Percentiles rank a stretch among this genome's conserved stretches.
phyloP scores from a whole-genome alignment of 2,329 filamentous ascomycete genomes.

The Xylaria sp. region DNA sequence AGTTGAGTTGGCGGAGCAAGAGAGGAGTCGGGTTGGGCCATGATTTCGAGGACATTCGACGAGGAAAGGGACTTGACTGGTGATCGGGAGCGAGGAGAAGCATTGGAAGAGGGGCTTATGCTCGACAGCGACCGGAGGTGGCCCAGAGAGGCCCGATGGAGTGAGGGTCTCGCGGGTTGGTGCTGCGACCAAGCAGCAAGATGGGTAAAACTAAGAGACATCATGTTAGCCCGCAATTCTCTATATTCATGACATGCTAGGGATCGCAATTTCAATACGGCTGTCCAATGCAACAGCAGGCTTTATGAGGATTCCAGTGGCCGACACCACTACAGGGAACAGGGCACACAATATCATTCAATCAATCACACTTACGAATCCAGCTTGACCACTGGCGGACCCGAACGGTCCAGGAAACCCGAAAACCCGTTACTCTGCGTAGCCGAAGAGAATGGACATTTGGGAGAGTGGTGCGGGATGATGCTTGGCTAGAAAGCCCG shows the following conservation, averaged over 20 bases:
- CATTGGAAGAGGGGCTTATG: slow-evolving; percentile 57
- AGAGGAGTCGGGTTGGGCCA: slow-evolving; percentile 45
- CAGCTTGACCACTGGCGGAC: slow-evolving; percentile 52
- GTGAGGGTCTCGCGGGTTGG: slow-evolving; percentile 50
- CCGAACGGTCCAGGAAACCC: slow-evolving; percentile 44
- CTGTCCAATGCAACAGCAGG: slow-evolving; percentile 20
- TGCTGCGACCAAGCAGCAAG: slow-evolving; percentile 65
- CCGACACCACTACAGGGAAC: slow-evolving; percentile 19
- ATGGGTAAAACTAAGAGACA: slow-evolving; percentile 61
- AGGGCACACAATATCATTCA: slow-evolving; percentile 21
- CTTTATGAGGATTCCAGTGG: slow-evolving; percentile 30
- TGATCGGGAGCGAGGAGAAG: slow-evolving; percentile 54
- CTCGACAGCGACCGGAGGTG: slow-evolving; percentile 66
- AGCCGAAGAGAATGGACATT: slow-evolving; percentile 37
- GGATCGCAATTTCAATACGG: slow-evolving; percentile 26
- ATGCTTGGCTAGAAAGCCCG: slow-evolving; percentile 28
- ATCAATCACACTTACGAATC: slow-evolving; percentile 48
- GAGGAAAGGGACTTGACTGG: slow-evolving; percentile 50
- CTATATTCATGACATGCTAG: slow-evolving; percentile 1
- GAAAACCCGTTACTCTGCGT: slow-evolving; percentile 40
- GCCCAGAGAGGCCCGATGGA: slow-evolving; percentile 55
- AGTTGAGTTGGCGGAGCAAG: slow-evolving; percentile 51
- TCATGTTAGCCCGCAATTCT: slow-evolving; percentile 38
- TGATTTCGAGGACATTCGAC: slow-evolving; percentile 46
- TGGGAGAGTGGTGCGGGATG: slow-evolving; percentile 37